Evolutionary conservation across 31 red algal species (phyloP), one percentile per base, ranked within the genome.

Genomic region (Odonthalia washingtoniensis): DNA sequence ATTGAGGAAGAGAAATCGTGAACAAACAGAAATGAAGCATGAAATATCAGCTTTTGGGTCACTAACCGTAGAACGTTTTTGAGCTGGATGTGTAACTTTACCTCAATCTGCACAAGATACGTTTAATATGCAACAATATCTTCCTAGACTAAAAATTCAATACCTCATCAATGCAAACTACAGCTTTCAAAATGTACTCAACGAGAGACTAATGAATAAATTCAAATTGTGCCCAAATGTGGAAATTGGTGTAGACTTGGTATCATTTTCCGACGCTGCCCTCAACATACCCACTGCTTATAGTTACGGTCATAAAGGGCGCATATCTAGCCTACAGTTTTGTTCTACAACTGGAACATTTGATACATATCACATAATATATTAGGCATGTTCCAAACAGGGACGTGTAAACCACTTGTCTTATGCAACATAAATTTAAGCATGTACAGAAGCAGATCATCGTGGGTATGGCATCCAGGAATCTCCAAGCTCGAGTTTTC

Each of bases 181-280:
- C n/a, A 76, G 49, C 16, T 68, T 90, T 12, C 27, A 60, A 31
- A 68, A 90, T 38, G 35, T 90, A 64, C 31, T 40, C 35, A 49
- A 75, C 65, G 0, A 74, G 40, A 67, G 37, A 14, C 38, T 40
- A 14, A 3, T 45, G 36, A 67, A 83, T 9, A 0, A n/a, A 4
- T 90, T 52, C 2, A 42, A 44, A 31, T 9, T 21, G 4, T 67
- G 57, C 35, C 0, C 3, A 43, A 46, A 33, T 30, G 4, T 3
- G 30, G 40, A 44, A 6, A 0, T 37, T 16, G 3, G 18, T 0
- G 78, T 78, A 0, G 53, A 27, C 35, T 0, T 83, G 0, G 86
- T 72, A 32, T 76, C 76, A 9, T 90, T 83, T 57, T 90, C 87
- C n/a, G 87, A 90, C 46, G 78, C 86, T 43, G 31, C 86, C 4